phyloP scores from a whole-genome alignment of 768 basidiomycete genomes.

The Auricularia sp. region DNA sequence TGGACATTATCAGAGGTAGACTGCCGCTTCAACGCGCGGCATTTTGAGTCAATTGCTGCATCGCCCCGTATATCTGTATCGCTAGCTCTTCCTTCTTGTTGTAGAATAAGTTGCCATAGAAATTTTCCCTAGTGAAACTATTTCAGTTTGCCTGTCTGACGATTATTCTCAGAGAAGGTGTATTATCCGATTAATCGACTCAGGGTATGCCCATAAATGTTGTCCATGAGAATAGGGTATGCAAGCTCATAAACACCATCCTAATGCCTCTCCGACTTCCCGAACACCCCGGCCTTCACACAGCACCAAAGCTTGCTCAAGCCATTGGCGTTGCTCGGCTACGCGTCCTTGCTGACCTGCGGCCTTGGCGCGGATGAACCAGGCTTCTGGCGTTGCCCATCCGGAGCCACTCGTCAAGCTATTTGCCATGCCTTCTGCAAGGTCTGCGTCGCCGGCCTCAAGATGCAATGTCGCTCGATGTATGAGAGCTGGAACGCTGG shows the following conservation, averaged over 20 bases:
- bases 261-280: conserved; percentile 51
- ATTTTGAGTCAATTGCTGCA: background rate
- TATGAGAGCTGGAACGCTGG: conserved; percentile 67
- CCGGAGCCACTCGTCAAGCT: conserved; percentile 69
- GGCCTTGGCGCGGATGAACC: conserved; percentile 83
- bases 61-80: background rate
- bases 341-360: conserved; percentile 65
- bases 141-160: background rate
- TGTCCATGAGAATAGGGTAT: background rate
- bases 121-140: background rate
- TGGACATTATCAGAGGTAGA: background rate
- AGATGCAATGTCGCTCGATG: conserved; percentile 74
- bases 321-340: conserved; percentile 64
- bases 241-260: conserved; percentile 45
- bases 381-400: conserved; percentile 91
- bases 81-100: background rate
- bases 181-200: background rate
- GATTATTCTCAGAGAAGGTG: background rate
- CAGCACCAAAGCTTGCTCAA: conserved; percentile 56
- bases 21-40: background rate
- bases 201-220: background rate
- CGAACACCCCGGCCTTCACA: conserved; percentile 56
- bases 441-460: conserved; percentile 48
- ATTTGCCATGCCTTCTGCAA: conserved; percentile 73
- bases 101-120: background rate